Base-by-base conservation (phyloP, 164 flowering plant genomes). In the Amborella trichopoda region DNA sequence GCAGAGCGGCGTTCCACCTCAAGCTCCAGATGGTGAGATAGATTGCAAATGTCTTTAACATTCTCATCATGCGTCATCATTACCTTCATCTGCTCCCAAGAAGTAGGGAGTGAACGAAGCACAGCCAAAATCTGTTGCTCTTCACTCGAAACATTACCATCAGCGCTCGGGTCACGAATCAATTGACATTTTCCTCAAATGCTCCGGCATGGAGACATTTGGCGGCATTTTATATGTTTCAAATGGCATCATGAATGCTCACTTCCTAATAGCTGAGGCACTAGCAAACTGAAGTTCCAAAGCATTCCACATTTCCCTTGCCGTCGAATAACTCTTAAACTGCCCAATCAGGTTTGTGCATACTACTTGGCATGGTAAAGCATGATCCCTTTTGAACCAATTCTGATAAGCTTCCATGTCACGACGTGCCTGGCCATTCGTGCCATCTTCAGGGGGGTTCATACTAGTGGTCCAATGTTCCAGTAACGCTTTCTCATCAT, bases 61-160 rank as follows among this genome's bases (percentile, higher is more conserved):
- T 30, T 48, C 30, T 39, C 59, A 40, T 55, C 41, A 5, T 55
- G 53, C 3, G 40, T 48, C 23, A 48, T 5, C 2, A 3, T 18
- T 6, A 27, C 13, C 23, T 30, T 39, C 41, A 40, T 40, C 1
- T 26, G 0, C 9, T 30, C 48, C 26, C 42, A 55, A 12, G 38
- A 10, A 10, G 21, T 12, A 3, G 26, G 17, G 2, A 47, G 26
- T 5, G 39, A 47, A 2, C 39, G 13, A 2, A 47, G 3, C 1
- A 47, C 6, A 3, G 24, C 20, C 6, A 3, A 18, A 14, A 55
- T 20, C 10, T 55, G 48, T 13, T 55, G 41, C 32, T 55, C 24
- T 28, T 55, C 48, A 23, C 13, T 27, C 23, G 32, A 8, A 2
- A 3, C 30, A 28, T 55, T 23, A 3, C 25, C 30, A 3, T 1